Evolutionary conservation across 2,329 filamentous ascomycete genomes (phyloP).

Genomic region (Orbilia blumenaviensis): DNA sequence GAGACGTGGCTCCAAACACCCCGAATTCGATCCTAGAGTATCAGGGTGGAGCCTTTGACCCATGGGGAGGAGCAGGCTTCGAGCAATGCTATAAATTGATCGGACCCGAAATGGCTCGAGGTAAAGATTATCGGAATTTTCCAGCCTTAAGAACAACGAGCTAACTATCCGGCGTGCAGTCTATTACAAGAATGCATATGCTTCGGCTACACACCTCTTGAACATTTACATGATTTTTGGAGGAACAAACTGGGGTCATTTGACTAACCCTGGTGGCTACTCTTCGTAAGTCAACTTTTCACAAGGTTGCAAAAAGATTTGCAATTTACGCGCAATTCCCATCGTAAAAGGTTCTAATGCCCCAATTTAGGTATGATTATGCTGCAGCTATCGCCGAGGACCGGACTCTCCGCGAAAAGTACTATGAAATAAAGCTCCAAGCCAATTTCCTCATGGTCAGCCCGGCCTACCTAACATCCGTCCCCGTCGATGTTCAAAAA

Average conservation of each 20-base stretch:
- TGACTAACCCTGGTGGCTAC: constrained; percentile 51
- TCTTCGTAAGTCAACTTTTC: constrained; percentile 29
- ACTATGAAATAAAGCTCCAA: constrained; percentile 79
- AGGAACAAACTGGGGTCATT: constrained; percentile 84
- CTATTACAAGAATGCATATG: constrained; percentile 79
- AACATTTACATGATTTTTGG: constrained; percentile 82
- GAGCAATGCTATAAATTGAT: constrained; percentile 72
- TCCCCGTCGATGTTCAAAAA: constrained; percentile 60
- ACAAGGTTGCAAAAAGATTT: neutral
- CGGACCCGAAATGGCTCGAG: constrained; percentile 77
- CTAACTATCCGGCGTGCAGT: constrained; percentile 60
- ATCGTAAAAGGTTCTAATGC: neutral
- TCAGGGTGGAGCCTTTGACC: constrained; percentile 76
- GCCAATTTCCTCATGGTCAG: constrained; percentile 79
- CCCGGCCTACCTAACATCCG: constrained; percentile 72
- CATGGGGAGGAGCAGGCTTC: constrained; percentile 77
- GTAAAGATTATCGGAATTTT: neutral
- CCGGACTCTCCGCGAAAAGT: constrained; percentile 77
- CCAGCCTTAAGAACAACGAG: neutral
- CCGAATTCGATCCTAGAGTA: constrained; percentile 73
- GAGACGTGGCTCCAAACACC: constrained; percentile 71
- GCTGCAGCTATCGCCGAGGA: constrained; percentile 74
- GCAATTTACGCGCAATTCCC: too few relatives aligned
- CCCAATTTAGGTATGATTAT: constrained; percentile 66
- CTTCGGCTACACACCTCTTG: constrained; percentile 72